Percentiles rank a stretch among this genome's conserved stretches.
Conservation (phyloP, 257 asterid genomes). For the Ajuga chamaepitys region DNA sequence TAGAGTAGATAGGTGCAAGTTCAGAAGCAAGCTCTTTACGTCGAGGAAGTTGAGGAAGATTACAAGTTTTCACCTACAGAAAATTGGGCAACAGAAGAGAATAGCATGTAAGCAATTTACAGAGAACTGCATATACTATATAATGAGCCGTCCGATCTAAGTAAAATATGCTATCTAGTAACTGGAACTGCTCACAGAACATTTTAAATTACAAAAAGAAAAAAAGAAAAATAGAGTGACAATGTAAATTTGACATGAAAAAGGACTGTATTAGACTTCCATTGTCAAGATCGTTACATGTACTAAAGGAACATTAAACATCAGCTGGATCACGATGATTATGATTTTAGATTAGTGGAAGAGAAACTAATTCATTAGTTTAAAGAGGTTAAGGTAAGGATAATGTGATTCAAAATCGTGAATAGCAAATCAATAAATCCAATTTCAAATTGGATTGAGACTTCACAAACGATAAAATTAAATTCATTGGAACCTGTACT, state of each 20-base stretch:
- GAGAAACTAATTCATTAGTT: not conserved
- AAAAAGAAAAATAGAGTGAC: no score
- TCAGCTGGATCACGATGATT: not conserved
- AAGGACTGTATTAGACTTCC: not conserved
- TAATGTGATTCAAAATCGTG: not conserved
- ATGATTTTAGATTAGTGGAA: not conserved
- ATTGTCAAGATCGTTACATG: not conserved
- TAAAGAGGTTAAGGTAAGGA: not conserved
- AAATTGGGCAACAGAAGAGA: conserved; percentile 3
- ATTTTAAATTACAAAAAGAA: no score
- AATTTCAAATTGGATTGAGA: no score
- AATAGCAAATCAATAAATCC: not conserved
- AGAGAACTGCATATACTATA: not conserved
- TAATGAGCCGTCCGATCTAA: no score
- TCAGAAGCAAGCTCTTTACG: conserved; percentile 53
- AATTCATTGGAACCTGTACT: no score
- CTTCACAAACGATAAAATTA: no score
- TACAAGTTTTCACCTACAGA: conserved; percentile 56
- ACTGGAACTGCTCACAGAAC: no score
- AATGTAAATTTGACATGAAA: no score
- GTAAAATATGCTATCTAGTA: no score
- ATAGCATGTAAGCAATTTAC: not conserved
- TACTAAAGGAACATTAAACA: not conserved
- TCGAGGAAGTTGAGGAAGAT: conserved; percentile 70
- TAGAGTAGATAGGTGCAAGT: conserved; percentile 60